Conservation (phyloP, 257 asterid species). For the Avicennia marina region DNA sequence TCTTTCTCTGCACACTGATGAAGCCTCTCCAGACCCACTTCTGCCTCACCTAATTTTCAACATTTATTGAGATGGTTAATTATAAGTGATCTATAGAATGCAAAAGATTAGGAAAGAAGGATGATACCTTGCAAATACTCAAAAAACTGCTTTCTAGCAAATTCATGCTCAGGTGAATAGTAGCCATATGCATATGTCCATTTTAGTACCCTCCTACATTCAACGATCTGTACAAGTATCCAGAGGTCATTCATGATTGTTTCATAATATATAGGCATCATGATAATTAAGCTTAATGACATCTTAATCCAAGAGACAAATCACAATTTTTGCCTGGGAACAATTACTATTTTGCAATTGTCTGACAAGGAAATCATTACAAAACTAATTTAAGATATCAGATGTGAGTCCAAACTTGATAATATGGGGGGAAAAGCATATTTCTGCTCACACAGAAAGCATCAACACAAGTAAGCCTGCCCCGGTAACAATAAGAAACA, state of each 20-base stretch:
- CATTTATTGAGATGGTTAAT: conserved; percentile 4
- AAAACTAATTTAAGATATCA: no score
- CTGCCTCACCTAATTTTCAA: conserved; percentile 77
- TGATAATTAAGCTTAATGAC: background rate
- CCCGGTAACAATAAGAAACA: no score
- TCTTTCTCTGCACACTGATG: conserved; percentile 99
- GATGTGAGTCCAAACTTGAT: no score
- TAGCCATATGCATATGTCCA: conserved; percentile 98
- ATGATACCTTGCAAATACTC: conserved; percentile 92
- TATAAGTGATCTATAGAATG: conserved; percentile 4
- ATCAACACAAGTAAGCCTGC: no score
- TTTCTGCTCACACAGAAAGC: no score
- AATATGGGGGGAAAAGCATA: no score
- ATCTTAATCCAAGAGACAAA: background rate
- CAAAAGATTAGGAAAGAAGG: conserved; percentile 13
- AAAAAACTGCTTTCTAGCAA: conserved; percentile 69
- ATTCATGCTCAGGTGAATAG: conserved; percentile 75
- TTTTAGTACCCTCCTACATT: conserved; percentile 92
- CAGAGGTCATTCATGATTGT: conserved; percentile 9
- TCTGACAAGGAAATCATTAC: no score
- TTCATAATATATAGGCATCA: background rate
- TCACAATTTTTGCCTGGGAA: no score
- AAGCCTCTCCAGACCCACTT: conserved; percentile 97
- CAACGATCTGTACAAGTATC: conserved; percentile 76
- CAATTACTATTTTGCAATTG: no score